Percentiles rank a stretch among this genome's conserved stretches.
phyloP scores from a whole-genome alignment of 1,139 yeast genomes.

The Yamadazyma sp. region DNA sequence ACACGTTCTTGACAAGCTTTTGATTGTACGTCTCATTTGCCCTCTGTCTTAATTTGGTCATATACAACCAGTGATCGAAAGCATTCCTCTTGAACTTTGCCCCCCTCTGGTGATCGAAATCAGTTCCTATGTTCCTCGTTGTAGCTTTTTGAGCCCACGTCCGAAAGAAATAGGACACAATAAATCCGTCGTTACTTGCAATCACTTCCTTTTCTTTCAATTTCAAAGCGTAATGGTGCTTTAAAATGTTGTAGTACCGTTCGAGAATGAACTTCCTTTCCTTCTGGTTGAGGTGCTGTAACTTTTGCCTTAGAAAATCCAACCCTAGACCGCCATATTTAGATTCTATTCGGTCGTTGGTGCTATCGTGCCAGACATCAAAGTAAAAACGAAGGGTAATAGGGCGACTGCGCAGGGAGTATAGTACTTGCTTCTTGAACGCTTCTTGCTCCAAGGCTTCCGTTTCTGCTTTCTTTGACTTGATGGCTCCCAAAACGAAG shows the following conservation, averaged over 20 bases:
- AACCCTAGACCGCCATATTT: neutral
- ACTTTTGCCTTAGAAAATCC: slow-evolving; percentile 3
- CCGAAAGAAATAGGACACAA: slow-evolving; percentile 9
- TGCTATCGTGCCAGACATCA: neutral
- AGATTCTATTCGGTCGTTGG: neutral
- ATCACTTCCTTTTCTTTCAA: slow-evolving; percentile 4
- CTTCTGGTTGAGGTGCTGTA: slow-evolving; percentile 7
- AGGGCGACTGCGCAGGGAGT: no score
- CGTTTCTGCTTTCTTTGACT: neutral
- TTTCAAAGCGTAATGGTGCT: slow-evolving; percentile 3
- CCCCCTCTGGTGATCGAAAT: slow-evolving; percentile 7
- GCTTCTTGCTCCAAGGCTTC: neutral
- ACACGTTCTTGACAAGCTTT: neutral
- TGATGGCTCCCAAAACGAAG: neutral
- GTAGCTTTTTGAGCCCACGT: slow-evolving; percentile 14
- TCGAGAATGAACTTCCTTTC: slow-evolving; percentile 8
- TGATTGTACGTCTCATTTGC: slow-evolving; percentile 3
- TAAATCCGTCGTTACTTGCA: neutral
- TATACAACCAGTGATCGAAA: slow-evolving; percentile 16
- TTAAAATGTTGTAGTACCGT: slow-evolving; percentile 7
- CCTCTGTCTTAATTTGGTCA: slow-evolving; percentile 1
- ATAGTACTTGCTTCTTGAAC: neutral
- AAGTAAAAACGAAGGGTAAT: neutral
- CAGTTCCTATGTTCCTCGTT: slow-evolving; percentile 5
- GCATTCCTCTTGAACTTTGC: slow-evolving; percentile 7